These are phyloP conservation scores for Cryptosporidium tyzzeri DNA, from an alignment of 169 alveolate species.

Conservation along the genomic window DNA sequence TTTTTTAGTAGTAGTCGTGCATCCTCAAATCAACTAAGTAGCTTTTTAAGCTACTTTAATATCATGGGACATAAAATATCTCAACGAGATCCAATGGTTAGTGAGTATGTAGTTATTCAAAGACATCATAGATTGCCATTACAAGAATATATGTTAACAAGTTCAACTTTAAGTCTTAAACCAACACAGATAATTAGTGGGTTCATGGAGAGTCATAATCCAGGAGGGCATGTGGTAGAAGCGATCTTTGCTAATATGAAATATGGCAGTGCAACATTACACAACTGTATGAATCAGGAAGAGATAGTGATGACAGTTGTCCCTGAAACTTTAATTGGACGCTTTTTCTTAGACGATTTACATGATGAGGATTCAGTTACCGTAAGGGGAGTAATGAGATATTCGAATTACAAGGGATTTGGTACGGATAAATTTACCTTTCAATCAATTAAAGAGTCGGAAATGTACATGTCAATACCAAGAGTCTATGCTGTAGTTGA, in stretches of 20 bases:
- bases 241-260: constrained; percentile 26
- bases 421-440: background rate
- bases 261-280: constrained; percentile 28
- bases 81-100: background rate
- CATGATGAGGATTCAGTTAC: constrained; percentile 10
- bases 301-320: constrained; percentile 39
- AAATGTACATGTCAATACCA: background rate
- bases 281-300: constrained; percentile 28
- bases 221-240: constrained; percentile 27
- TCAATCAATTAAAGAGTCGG: background rate
- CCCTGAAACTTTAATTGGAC: constrained; percentile 43
- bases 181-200: constrained; percentile 4
- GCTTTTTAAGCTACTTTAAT: constrained; percentile 15
- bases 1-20: background rate
- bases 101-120: constrained; percentile 13
- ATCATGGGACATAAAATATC: background rate
- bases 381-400: constrained; percentile 37
- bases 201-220: constrained; percentile 40
- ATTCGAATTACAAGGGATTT: constrained; percentile 16
- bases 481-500: constrained; percentile 37
- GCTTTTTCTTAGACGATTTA: constrained; percentile 5
- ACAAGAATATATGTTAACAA: background rate
- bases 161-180: background rate
- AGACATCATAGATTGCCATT: background rate
- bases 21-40: background rate